These are phyloP conservation scores for Physaria fendleri DNA, from an alignment of 345 rosid species.

Conservation along the genomic window DNA sequence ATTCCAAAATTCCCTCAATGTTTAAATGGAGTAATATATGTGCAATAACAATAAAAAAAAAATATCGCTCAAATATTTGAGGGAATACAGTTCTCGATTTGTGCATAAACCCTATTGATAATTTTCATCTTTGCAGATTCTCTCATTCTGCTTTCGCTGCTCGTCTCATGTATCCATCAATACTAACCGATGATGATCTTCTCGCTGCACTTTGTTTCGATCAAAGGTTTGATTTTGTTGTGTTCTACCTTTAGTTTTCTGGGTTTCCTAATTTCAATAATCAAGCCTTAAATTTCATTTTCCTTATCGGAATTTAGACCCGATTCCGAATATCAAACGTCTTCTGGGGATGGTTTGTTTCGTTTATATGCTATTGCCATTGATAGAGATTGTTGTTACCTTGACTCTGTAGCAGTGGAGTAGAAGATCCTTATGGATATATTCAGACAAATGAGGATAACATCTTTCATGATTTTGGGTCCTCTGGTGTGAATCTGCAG, in stretches of 20 bases:
- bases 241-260: background rate
- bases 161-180: slow-evolving; percentile 12
- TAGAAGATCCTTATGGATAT: slow-evolving; percentile 22
- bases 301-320: too few species aligned
- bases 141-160: slow-evolving; percentile 4
- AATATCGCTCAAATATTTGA: background rate
- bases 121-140: background rate
- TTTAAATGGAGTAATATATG: background rate
- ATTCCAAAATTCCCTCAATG: background rate
- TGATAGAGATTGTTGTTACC: background rate
- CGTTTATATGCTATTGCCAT: background rate
- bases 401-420: slow-evolving; percentile 19
- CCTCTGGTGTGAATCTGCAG: slow-evolving; percentile 19
- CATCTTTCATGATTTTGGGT: slow-evolving; percentile 10
- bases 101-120: background rate
- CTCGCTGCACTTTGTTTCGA: slow-evolving; percentile 29
- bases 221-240: slow-evolving; percentile 18
- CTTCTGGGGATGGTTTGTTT: background rate
- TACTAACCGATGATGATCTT: slow-evolving; percentile 9
- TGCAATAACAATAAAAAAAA: background rate
- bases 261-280: background rate
- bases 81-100: background rate
- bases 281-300: background rate
- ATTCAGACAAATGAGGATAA: slow-evolving; percentile 6
- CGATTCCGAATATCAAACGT: background rate